Conservation (phyloP, 164 flowering plant genomes). For the Umbilicus rupestris region DNA sequence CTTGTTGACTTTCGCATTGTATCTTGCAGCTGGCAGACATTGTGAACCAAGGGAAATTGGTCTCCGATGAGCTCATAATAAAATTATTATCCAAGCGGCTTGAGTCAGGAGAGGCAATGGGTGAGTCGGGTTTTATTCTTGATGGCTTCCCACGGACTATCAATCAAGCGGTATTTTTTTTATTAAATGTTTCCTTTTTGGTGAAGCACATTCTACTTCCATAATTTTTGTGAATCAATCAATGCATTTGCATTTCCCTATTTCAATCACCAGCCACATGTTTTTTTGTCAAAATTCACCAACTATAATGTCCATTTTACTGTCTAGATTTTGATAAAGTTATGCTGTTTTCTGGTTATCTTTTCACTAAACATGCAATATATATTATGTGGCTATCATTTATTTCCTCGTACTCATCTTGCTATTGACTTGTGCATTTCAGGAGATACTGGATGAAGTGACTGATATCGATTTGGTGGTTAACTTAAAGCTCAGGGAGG, state of each 20-base stretch:
- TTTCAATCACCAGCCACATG: not conserved
- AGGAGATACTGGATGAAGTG: constrained; percentile 33
- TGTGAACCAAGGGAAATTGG: constrained; percentile 81
- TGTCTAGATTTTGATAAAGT: not conserved
- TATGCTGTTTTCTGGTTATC: not conserved
- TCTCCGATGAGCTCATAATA: constrained; percentile 83
- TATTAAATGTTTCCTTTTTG: not conserved
- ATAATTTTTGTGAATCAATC: not conserved
- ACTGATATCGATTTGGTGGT: constrained; percentile 80
- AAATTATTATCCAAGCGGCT: constrained; percentile 71
- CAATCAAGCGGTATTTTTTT: constrained; percentile 73
- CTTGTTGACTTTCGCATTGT: not conserved
- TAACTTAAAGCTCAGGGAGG: constrained; percentile 77
- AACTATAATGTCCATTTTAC: not conserved
- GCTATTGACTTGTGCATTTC: not conserved
- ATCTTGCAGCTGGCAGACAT: constrained; percentile 66
- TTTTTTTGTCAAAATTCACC: no score
- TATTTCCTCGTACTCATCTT: not conserved
- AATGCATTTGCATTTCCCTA: not conserved
- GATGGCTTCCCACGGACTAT: constrained; percentile 97
- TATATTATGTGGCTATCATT: not conserved
- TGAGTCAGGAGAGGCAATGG: constrained; percentile 62
- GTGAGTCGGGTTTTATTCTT: constrained; percentile 86
- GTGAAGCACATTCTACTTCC: not conserved
- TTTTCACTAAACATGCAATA: not conserved